Percentiles rank a stretch among this genome's conserved stretches.
phyloP scores from a whole-genome alignment of 148 eudicot species.

The Chenopodium berlandieri region DNA sequence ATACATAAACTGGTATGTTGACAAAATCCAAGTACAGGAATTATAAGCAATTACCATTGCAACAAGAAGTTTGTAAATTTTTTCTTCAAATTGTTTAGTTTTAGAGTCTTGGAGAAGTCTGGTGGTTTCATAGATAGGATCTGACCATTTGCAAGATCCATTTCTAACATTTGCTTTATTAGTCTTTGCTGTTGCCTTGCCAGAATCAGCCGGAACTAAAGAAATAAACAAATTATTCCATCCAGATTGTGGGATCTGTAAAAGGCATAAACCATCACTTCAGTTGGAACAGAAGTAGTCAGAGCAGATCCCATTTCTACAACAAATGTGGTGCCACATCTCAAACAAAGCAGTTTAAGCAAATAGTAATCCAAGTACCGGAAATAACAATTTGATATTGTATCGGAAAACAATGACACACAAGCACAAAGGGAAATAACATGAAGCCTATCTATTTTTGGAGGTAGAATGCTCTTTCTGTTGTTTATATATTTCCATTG shows the following conservation, averaged over 20 bases:
- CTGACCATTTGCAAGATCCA: slow-evolving; percentile 95
- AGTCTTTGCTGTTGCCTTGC: slow-evolving; percentile 86
- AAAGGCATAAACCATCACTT: slow-evolving; percentile 12
- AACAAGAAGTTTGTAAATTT: slow-evolving; percentile 89
- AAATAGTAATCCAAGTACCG: background rate
- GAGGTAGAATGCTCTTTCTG: background rate
- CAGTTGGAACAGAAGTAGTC: background rate
- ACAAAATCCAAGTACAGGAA: background rate
- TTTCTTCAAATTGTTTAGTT: slow-evolving; percentile 81
- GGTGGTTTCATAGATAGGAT: slow-evolving; percentile 97
- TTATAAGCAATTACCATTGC: slow-evolving; percentile 60
- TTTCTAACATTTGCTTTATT: slow-evolving; percentile 92
- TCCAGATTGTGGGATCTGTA: slow-evolving; percentile 83
- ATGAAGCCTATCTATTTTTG: background rate
- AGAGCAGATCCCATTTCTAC: background rate
- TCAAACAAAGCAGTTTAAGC: background rate
- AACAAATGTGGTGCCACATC: background rate
- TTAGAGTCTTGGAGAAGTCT: slow-evolving; percentile 86
- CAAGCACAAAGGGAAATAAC: slow-evolving; percentile 1
- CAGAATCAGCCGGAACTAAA: slow-evolving; percentile 76
- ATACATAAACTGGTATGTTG: background rate
- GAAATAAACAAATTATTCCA: slow-evolving; percentile 96
- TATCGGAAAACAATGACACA: background rate
- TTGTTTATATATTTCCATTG: no score
- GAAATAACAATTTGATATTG: background rate